Percentiles rank a stretch among this genome's conserved stretches.
Conservation (phyloP, 148 eudicot species). For the Vaccinium darrowii region DNA sequence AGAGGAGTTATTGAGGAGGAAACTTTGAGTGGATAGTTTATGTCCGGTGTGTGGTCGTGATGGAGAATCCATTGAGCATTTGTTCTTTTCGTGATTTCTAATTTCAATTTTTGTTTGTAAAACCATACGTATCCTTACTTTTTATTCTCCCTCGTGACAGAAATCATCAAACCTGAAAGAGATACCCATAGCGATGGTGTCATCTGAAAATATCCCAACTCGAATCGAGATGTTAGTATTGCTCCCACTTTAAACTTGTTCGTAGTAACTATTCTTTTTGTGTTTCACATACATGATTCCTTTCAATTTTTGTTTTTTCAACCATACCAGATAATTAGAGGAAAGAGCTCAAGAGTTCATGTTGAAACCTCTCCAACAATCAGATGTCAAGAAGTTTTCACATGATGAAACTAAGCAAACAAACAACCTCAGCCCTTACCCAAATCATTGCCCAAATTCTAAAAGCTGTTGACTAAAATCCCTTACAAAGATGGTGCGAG, state of each 20-base stretch:
- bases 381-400: constrained; percentile 30
- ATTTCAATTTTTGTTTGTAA: too few species aligned
- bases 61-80: too few species aligned
- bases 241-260: background rate
- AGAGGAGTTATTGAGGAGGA: too few species aligned
- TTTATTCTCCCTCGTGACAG: constrained; percentile 9
- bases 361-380: constrained; percentile 32
- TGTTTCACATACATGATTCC: background rate
- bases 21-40: too few species aligned
- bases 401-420: constrained; percentile 17
- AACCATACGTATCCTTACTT: too few species aligned
- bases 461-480: background rate
- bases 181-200: constrained; percentile 33
- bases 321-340: constrained; percentile 26
- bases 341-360: constrained; percentile 34
- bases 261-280: background rate
- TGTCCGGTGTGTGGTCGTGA: too few species aligned
- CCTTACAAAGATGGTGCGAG: background rate
- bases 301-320: background rate
- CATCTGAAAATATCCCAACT: constrained; percentile 32
- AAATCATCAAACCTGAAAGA: constrained; percentile 29
- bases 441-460: background rate
- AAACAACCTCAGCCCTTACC: background rate
- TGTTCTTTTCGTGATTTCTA: too few species aligned
- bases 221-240: constrained; percentile 24